phyloP scores from a whole-genome alignment of 2,329 filamentous ascomycete species.

The Emergomyces pasteurianus region DNA sequence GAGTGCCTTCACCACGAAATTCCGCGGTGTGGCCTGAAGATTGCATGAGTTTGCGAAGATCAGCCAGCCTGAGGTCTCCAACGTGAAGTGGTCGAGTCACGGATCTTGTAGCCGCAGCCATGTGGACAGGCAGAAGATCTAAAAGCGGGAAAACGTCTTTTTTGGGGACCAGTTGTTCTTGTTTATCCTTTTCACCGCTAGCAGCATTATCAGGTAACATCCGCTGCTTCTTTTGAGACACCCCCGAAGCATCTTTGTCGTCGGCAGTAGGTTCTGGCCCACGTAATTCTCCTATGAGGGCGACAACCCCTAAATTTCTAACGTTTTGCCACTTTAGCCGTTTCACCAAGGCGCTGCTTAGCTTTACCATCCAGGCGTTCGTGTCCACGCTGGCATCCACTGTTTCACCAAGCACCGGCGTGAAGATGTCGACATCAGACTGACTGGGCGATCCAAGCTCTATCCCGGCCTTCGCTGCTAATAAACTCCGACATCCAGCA shows the following conservation, averaged over 20 bases:
- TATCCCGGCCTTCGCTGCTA: conserved; percentile 32
- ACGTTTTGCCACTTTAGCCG: conserved; percentile 92
- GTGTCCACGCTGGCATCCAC: conserved; percentile 94
- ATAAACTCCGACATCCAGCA: conserved; percentile 61
- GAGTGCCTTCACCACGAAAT: conserved; percentile 82
- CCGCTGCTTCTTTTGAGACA: conserved; percentile 42
- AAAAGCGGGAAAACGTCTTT: conserved; percentile 38
- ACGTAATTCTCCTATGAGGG: conserved; percentile 66
- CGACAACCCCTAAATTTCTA: conserved; percentile 77
- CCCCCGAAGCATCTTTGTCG: conserved; percentile 26
- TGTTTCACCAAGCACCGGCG: conserved; percentile 58
- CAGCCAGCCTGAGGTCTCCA: conserved; percentile 78
- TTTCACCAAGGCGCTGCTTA: conserved; percentile 73
- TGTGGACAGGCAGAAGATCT: conserved; percentile 46
- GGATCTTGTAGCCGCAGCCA: conserved; percentile 62
- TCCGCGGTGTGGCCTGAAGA: conserved; percentile 73
- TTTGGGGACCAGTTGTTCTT: conserved; percentile 18
- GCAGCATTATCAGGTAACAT: conserved; percentile 34
- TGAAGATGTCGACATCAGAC: conserved; percentile 58
- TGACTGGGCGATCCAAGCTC: conserved; percentile 5
- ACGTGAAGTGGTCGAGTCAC: conserved; percentile 85
- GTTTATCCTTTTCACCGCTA: conserved; percentile 12
- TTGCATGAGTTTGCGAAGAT: conserved; percentile 75
- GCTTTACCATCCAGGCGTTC: conserved; percentile 90
- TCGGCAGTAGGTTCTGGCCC: conserved; percentile 26